A percentile compares a stretch with the other conserved stretches of the same genome.
These are phyloP conservation scores for Arachnomyces sp. DNA, from an alignment of 2,329 filamentous ascomycete species.

Conservation along the genomic window DNA sequence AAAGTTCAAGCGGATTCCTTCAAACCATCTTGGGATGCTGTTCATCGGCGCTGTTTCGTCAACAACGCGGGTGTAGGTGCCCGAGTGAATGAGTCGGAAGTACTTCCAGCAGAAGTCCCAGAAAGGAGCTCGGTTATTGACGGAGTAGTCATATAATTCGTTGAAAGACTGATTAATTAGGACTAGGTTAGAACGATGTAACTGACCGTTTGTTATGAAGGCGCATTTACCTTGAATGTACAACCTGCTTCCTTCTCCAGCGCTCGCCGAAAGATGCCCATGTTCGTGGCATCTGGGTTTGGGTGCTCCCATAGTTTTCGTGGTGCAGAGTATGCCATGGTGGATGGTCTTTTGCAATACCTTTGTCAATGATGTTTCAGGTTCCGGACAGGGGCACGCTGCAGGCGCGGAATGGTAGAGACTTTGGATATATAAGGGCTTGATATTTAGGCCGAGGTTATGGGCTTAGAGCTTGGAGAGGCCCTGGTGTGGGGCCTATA, in stretches of 20 bases:
- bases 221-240: constrained; percentile 10
- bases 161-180: constrained; percentile 49
- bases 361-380: too few relatives aligned
- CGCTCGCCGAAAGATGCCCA: constrained; percentile 15
- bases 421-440: too few relatives aligned
- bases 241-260: constrained; percentile 12
- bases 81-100: constrained; percentile 56
- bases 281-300: constrained; percentile 16
- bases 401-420: too few relatives aligned
- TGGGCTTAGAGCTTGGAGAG: too few relatives aligned
- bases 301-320: constrained; percentile 21
- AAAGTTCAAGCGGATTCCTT: constrained; percentile 66
- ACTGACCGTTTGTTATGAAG: too few relatives aligned
- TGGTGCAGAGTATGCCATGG: too few relatives aligned
- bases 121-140: constrained; percentile 55
- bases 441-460: too few relatives aligned
- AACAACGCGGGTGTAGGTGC: constrained; percentile 53
- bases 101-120: constrained; percentile 58
- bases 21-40: constrained; percentile 67
- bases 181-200: background rate
- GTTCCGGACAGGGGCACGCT: too few relatives aligned
- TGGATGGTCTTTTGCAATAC: too few relatives aligned
- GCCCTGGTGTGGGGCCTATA: too few relatives aligned
- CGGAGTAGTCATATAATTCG: constrained; percentile 64
- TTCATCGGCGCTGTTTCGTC: constrained; percentile 66